Percentiles rank a stretch among this genome's conserved stretches.
Evolutionary conservation across 2,329 filamentous ascomycete species (phyloP).

Genomic region (Fusarium anthophilum): DNA sequence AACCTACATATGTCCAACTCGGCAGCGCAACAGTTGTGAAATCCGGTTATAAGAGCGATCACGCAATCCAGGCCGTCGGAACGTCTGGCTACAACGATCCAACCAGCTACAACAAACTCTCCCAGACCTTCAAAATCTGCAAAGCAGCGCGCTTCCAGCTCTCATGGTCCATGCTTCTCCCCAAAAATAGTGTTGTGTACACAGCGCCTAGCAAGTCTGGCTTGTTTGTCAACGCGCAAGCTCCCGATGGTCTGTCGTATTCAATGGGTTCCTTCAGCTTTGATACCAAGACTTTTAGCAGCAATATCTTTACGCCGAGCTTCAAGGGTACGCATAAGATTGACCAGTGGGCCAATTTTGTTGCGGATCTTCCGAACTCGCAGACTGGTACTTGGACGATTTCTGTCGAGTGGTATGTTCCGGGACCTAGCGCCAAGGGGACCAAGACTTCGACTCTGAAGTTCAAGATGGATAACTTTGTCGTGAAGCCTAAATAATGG

Average conservation of each 20-base stretch:
- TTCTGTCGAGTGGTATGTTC: constrained; percentile 4
- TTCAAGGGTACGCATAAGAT: not conserved
- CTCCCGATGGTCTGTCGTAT: not conserved
- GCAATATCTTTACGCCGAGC: not conserved
- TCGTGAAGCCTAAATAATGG: not conserved
- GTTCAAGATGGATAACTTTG: constrained; percentile 3
- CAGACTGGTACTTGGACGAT: constrained; percentile 3
- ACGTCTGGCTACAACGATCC: not conserved
- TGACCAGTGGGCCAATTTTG: not conserved
- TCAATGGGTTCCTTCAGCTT: not conserved
- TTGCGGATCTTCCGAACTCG: not conserved
- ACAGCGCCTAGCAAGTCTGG: not conserved
- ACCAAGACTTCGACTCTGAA: not conserved
- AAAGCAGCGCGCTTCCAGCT: not conserved
- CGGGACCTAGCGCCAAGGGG: not conserved
- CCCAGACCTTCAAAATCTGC: constrained; percentile 2
- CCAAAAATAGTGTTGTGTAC: not conserved
- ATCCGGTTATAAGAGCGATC: not conserved
- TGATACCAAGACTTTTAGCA: not conserved
- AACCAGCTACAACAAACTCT: not conserved
- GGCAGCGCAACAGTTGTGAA: not conserved
- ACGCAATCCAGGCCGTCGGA: not conserved
- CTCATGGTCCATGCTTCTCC: not conserved
- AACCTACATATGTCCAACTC: not conserved
- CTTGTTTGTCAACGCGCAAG: not conserved